phyloP scores from a whole-genome alignment of 2,329 filamentous ascomycete species.

The Clonostachys sp. region DNA sequence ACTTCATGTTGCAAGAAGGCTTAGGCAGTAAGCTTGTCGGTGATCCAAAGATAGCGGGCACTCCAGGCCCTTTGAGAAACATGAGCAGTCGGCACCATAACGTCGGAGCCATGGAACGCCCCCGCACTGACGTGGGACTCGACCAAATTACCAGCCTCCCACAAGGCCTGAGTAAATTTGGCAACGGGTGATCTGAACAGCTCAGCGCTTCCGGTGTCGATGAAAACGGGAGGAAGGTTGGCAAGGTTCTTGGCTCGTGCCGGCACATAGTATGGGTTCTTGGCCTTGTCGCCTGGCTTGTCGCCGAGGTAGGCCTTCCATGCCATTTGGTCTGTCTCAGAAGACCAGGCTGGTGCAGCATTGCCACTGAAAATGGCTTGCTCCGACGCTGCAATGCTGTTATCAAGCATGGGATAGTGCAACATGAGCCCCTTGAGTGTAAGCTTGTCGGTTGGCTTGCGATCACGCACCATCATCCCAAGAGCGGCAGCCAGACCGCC shows the following conservation, averaged over 20 bases:
- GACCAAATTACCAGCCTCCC: no score
- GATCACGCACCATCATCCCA: slow-evolving; percentile 27
- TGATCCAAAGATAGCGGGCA: no score
- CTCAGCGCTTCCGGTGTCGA: slow-evolving; percentile 36
- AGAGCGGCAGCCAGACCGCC: slow-evolving; percentile 30
- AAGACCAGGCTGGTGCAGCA: slow-evolving; percentile 24
- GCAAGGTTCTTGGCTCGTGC: slow-evolving; percentile 23
- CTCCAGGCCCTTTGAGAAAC: no score
- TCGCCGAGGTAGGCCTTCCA: slow-evolving; percentile 35
- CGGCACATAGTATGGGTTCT: slow-evolving; percentile 23
- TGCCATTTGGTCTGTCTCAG: slow-evolving; percentile 28
- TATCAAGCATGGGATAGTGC: slow-evolving; percentile 41
- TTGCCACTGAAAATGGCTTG: slow-evolving; percentile 18
- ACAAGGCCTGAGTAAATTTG: no score
- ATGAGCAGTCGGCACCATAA: no score
- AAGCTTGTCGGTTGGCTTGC: slow-evolving; percentile 9
- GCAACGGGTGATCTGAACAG: slow-evolving; percentile 18
- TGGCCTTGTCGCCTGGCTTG: slow-evolving; percentile 18
- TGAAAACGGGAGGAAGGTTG: slow-evolving; percentile 33
- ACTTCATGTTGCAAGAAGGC: no score
- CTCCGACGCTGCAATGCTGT: slow-evolving; percentile 22
- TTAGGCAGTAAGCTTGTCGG: no score
- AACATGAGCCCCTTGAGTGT: slow-evolving; percentile 31
- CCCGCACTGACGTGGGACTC: no score
- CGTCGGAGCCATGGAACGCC: no score